A percentile compares a stretch with the other conserved stretches of the same genome.
phyloP scores from a whole-genome alignment of 371 early-diverging fungal genomes.

The Mortierella sp. region DNA sequence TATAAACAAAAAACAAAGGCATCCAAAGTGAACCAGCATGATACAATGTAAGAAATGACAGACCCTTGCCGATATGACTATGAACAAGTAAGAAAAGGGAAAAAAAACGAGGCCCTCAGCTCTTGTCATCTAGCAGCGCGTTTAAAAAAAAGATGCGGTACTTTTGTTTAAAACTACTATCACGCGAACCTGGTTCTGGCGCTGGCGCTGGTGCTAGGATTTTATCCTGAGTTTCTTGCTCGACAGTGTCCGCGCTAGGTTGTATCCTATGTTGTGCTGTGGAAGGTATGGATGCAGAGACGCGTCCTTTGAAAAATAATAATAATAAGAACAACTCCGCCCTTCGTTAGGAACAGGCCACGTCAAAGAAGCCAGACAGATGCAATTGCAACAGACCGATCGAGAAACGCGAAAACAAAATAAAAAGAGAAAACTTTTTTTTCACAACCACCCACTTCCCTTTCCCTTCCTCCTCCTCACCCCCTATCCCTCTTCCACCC shows the following conservation, averaged over 20 bases:
- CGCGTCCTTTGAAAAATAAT: too few relatives aligned
- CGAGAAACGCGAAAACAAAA: neutral
- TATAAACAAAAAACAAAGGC: too few relatives aligned
- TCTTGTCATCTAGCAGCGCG: neutral
- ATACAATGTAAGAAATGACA: too few relatives aligned
- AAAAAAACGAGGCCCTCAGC: neutral
- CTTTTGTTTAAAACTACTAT: neutral
- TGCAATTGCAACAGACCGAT: neutral
- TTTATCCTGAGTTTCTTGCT: too few relatives aligned
- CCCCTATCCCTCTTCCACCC: neutral
- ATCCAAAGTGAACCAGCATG: too few relatives aligned
- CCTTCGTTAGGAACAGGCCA: too few relatives aligned
- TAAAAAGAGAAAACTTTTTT: neutral
- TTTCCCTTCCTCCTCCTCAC: neutral
- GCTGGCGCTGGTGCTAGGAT: too few relatives aligned
- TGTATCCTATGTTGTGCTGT: too few relatives aligned
- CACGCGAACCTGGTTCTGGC: too few relatives aligned
- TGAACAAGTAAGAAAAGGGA: neutral
- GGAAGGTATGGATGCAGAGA: too few relatives aligned
- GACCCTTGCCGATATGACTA: neutral
- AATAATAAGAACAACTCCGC: too few relatives aligned
- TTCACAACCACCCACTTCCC: neutral
- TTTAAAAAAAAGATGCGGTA: neutral
- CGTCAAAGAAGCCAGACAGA: neutral
- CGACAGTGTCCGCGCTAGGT: too few relatives aligned